Evolutionary conservation across 1,284 basidiomycete species (phyloP), one percentile per base, ranked within the genome.

Genomic region (Mycosarcoma maydis): DNA sequence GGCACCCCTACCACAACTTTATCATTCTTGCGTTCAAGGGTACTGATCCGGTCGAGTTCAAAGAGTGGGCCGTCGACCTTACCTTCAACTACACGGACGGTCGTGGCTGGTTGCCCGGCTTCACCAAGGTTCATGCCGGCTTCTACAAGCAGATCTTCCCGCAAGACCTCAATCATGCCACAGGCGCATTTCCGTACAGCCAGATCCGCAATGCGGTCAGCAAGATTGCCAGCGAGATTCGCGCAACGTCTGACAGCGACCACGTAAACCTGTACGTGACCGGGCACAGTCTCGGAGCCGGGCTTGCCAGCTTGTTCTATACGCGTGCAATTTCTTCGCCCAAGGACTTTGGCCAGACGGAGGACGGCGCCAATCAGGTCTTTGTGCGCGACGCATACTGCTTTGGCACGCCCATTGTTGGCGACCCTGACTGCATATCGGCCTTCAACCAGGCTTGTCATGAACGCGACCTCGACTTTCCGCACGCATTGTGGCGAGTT

Each of bases 41-140:
- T 6, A 83, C 83, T 10, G 70, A 74, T 30, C 82, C 82, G 17
- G 72, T 72, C 30, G 80, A 82, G 54, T 83, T 83, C 64, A 69
- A 61, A 17, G 83, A 83, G 49, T 83, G 82, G 82, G 61, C 76
- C 23, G 66, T 78, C 32, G 82, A 83, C 50, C 75, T 83, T 24
- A 80, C 77, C 26, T 66, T 64, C 33, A 40, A 58, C 43, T 73
- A 70, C 37, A 57, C 54, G 8, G 65, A 68, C 27, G 64, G 60
- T 17, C 58, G 60, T 23, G 52, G n/a, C 24, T 73, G 66, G 68
- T 43, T 73, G 14, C 66, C 66, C 3, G 59, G 67, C 14, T 73
- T 46, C 52, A 51, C 53, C 37, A 70, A 67, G 44, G 58, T 60
- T 13, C 71, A 71, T 20, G 50, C 48, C 16, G 71, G 71, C 30